Base-by-base conservation (phyloP, 176 grass and related monocot species). In the Oryza meyeriana region DNA sequence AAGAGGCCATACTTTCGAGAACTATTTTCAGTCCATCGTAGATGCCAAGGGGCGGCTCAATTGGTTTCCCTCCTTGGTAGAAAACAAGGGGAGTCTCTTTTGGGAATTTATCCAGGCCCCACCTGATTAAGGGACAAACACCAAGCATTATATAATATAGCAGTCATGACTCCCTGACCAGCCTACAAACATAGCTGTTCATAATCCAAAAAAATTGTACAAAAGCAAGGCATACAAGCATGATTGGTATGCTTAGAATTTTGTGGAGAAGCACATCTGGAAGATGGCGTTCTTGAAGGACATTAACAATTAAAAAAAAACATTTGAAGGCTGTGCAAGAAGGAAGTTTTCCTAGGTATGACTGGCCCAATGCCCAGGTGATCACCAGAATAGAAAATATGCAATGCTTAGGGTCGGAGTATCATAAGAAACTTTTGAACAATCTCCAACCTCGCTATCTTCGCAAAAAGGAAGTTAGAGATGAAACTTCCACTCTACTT, bases 71-170 rank as follows among this genome's bases (percentile, higher is more conserved):
- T 82, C 88, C 85, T 55, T 30, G 52, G 75, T 91, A 99, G 87
- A 99, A 99, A 83, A 94, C 87, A 85, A 99, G 84, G 41, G 96
- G 96, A 38, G 85, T 94, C 35, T 91, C 91, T 65, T 88, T 78
- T 30, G 93, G 96, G 64, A 99, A 99, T 80, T 99, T 99, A 92
- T 98, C 91, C 4, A 48, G 52, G 32, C 89, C 85, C 92, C 93
- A 98, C 96, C 96, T 98, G 69, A 85, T n/a, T n/a, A 38, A 85
- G 40, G 52, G 33, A 45, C 2, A 72, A 81, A 17, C 14, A 0
- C 28, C 62, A 57, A 86, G 26, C 2, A 80, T 80, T 74, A 74
- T 31, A 29, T 25, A 9, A 78, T 57, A 28, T 12, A 52, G 14
- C 2, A 41, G 30, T 25, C 64, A 81, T 68, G 66, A 32, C 42